Evolutionary conservation across 495 filamentous ascomycete genomes (phyloP).

Genomic region (Neurospora tetrasperma): DNA sequence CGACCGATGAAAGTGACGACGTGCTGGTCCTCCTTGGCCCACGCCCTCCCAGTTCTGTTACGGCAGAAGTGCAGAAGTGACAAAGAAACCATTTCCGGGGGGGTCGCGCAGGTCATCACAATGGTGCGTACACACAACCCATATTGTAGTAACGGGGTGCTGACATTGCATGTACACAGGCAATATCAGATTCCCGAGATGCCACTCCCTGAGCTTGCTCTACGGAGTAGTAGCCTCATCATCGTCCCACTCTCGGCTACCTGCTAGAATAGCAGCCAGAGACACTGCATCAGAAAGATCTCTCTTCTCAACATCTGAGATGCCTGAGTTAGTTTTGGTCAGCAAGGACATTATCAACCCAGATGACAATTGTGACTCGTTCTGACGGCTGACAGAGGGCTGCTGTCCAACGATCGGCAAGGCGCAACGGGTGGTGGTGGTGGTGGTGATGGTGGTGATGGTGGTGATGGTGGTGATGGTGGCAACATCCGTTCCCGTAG

Average conservation of each 20-base stretch:
- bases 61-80: not conserved
- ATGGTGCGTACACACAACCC: not conserved
- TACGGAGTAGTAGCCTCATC: not conserved
- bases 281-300: not conserved
- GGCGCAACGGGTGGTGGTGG: not conserved
- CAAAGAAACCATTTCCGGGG: not conserved
- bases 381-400: not conserved
- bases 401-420: not conserved
- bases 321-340: not conserved
- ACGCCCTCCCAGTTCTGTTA: not conserved
- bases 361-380: not conserved
- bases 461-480: not conserved
- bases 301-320: not conserved
- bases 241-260: not conserved
- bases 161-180: not conserved
- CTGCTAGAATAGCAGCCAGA: not conserved
- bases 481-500: not conserved
- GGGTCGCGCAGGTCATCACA: not conserved
- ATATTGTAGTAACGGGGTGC: not conserved
- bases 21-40: not conserved
- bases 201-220: not conserved
- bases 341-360: not conserved
- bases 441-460: not conserved
- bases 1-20: not conserved
- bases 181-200: not conserved